Percentiles rank a stretch among this genome's conserved stretches.
Evolutionary conservation across 768 basidiomycete species (phyloP).

Genomic region (Candolleomyces aberdarensis): DNA sequence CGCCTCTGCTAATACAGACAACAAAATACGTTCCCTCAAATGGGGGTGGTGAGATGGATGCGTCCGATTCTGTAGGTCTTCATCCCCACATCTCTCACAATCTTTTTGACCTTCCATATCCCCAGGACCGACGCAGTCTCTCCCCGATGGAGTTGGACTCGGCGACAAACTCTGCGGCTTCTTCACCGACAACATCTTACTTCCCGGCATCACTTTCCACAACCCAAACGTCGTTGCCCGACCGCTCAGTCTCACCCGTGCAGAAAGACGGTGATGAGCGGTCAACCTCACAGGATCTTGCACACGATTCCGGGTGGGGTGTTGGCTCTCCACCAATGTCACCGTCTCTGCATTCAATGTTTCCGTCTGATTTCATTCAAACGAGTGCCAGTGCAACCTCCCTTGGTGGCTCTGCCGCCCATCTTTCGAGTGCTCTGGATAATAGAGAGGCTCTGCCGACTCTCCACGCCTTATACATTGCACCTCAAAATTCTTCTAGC

Average conservation of each 20-base stretch:
- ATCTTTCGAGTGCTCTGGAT: no score
- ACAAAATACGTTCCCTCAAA: background rate
- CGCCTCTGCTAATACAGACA: conserved; percentile 8
- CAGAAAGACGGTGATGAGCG: background rate
- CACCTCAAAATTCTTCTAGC: no score
- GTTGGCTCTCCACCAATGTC: no score
- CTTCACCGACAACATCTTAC: conserved; percentile 9
- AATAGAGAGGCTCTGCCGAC: no score
- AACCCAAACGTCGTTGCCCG: conserved; percentile 3
- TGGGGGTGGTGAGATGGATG: conserved; percentile 5
- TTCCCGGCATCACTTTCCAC: conserved; percentile 2
- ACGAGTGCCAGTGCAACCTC: no score
- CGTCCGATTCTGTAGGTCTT: conserved; percentile 6
- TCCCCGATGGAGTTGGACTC: conserved; percentile 66
- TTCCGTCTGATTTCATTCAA: no score
- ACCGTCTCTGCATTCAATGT: background rate
- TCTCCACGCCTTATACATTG: no score
- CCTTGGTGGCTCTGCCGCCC: no score
- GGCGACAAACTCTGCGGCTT: conserved; percentile 29
- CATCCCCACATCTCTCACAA: background rate
- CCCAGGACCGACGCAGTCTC: conserved; percentile 35
- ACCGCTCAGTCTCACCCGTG: background rate
- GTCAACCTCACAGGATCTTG: background rate
- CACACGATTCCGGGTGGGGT: background rate
- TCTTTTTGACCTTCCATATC: background rate